Conservation (phyloP, 805 yeast species). For the Pichia insulana region DNA sequence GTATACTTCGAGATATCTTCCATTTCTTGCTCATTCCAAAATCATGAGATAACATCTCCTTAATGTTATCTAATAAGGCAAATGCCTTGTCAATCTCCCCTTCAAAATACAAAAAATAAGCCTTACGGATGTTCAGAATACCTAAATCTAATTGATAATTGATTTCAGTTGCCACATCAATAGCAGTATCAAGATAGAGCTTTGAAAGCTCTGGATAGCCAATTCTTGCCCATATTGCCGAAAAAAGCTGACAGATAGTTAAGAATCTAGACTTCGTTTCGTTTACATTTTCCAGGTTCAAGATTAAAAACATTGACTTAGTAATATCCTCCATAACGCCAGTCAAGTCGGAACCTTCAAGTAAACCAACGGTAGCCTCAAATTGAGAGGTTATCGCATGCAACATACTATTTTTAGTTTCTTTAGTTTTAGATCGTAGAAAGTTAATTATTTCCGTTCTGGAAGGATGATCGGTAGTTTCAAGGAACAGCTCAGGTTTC, state of each 20-base stretch:
- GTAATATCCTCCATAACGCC: conserved; percentile 46
- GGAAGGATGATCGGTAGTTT: conserved; percentile 32
- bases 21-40: conserved; percentile 34
- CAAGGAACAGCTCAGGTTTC: conserved; percentile 45
- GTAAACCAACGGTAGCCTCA: conserved; percentile 48
- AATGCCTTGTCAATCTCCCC: conserved; percentile 37
- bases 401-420: conserved; percentile 35
- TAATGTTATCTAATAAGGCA: conserved; percentile 27
- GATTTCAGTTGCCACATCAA: conserved; percentile 29
- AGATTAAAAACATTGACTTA: conserved; percentile 46
- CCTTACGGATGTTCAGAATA: conserved; percentile 32
- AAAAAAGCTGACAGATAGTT: conserved; percentile 31
- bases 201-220: conserved; percentile 42
- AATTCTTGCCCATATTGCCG: conserved; percentile 43
- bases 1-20: conserved; percentile 32
- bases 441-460: conserved; percentile 62
- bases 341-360: conserved; percentile 40
- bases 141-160: conserved; percentile 33
- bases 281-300: conserved; percentile 23
- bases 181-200: conserved; percentile 39
- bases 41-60: conserved; percentile 22
- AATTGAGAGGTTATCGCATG: conserved; percentile 59
- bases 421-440: conserved; percentile 44
- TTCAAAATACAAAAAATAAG: conserved; percentile 28
- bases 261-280: conserved; percentile 17